These are phyloP conservation scores for Dipteronia sinensis DNA, from an alignment of 345 rosid species.

Conservation along the genomic window DNA sequence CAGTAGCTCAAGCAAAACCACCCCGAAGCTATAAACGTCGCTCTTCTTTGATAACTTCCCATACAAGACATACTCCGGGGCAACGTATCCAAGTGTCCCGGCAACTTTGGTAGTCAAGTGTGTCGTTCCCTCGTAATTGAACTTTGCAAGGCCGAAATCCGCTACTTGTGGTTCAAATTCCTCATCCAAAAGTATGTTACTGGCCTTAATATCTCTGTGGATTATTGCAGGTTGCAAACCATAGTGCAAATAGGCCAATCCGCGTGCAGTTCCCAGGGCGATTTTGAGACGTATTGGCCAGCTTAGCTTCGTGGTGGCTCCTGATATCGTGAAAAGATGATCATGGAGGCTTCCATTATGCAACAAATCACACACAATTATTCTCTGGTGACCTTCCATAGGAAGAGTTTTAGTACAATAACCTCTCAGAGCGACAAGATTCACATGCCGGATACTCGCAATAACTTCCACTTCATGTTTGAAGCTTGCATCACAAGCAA, in stretches of 20 bases:
- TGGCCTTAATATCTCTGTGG: constrained; percentile 50
- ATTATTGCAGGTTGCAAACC: constrained; percentile 45
- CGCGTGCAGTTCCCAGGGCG: constrained; percentile 47
- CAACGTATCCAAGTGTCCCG: constrained; percentile 46
- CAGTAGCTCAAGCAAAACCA: constrained; percentile 44
- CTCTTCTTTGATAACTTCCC: constrained; percentile 43
- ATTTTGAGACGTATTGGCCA: constrained; percentile 47
- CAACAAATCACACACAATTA: constrained; percentile 42
- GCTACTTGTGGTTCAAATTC: constrained; percentile 44
- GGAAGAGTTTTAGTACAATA: constrained; percentile 39
- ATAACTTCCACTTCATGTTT: constrained; percentile 48
- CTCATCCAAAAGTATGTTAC: constrained; percentile 46
- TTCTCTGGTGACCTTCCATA: constrained; percentile 38
- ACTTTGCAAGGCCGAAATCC: constrained; percentile 53
- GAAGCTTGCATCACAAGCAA: constrained; percentile 34
- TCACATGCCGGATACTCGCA: constrained; percentile 47
- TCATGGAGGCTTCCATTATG: constrained; percentile 44
- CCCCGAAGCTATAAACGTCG: constrained; percentile 50
- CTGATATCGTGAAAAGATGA: constrained; percentile 34
- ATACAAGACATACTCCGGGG: constrained; percentile 50
- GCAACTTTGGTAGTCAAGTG: constrained; percentile 48
- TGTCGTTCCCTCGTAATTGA: constrained; percentile 37
- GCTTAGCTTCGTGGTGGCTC: constrained; percentile 23
- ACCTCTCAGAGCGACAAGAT: constrained; percentile 48
- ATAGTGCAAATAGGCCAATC: constrained; percentile 44